Evolutionary conservation across 768 basidiomycete genomes (phyloP), one percentile per base, ranked within the genome.

Genomic region (Arthromyces matolae): DNA sequence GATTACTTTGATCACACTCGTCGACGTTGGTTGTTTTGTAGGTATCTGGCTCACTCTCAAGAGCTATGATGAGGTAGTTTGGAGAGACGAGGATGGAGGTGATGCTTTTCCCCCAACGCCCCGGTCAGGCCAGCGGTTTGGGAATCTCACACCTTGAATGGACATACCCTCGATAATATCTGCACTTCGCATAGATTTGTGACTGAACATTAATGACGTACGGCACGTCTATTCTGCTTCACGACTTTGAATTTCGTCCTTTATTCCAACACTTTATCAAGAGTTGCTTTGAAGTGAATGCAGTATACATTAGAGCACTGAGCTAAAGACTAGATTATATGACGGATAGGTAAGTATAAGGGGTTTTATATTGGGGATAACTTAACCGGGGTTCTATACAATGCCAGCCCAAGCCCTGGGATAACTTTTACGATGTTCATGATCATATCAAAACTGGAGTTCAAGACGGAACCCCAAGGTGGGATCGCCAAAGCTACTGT

Each of bases 1-100:
- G 24, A 49, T 55, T 22, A 55, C 54, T 2, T 51, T 12, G 1
- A 49, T 55, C 40, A 55, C 47, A 4, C 29, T 46, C 14, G 24
- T 48, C 19, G 54, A 55, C 41, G 19, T 55, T 18, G 46, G n/a
- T 12, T 51, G 47, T 39, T 24, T 55, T 18, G 43, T 45, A 8
- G 41, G 42, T 46, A 55, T 51, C 19, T 55, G 54, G 54, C 43
- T 16, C 16, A 16, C 18, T 4, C 32, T 55, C 5, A 51, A 23
- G 27, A 24, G 43, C 20, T 51, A 49, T n/a, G 49, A 16, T 38
- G 28, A 36, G 12, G 33, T 35, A n/a, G 45, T 53, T 22, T 54
- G 52, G 52, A 27, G 36, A 16, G 52, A 54, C 31, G 29, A 45
- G 32, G 45, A 48, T n/a, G 45, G 41, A 22, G 49, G 42, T 12